Evolutionary conservation across 2,329 filamentous ascomycete genomes (phyloP).

Genomic region (Fusarium nygamai): DNA sequence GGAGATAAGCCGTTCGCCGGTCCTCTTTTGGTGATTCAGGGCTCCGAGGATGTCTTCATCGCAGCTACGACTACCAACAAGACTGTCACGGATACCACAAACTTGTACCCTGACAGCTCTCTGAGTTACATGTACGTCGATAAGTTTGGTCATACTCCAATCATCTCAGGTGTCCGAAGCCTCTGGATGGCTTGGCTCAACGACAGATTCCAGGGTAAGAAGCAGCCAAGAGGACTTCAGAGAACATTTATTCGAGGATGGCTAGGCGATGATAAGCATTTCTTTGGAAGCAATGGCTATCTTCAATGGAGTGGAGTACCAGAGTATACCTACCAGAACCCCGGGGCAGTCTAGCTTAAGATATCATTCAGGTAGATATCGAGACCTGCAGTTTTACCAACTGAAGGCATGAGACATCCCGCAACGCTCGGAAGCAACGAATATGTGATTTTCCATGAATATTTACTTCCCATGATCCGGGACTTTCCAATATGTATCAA

Average conservation of each 20-base stretch:
- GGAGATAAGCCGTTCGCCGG: neutral
- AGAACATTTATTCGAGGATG: neutral
- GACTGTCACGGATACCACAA: neutral
- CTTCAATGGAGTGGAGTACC: slow-evolving; percentile 7
- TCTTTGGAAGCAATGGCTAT: slow-evolving; percentile 1
- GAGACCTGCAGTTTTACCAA: too few species aligned
- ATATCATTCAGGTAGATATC: neutral
- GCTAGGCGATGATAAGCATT: neutral
- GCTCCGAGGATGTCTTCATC: neutral
- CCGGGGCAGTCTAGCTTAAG: neutral
- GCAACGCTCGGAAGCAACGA: too few species aligned
- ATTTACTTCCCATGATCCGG: too few species aligned
- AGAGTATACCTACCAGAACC: slow-evolving; percentile 15
- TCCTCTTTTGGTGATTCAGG: slow-evolving; percentile 3
- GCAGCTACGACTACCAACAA: neutral
- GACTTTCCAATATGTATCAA: neutral
- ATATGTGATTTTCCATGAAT: too few species aligned
- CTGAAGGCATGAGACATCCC: too few species aligned
- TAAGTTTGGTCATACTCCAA: neutral
- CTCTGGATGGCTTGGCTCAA: slow-evolving; percentile 8
- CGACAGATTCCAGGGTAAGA: neutral
- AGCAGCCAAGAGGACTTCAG: accelerated
- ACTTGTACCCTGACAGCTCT: accelerated
- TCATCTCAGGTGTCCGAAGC: neutral
- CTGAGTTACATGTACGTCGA: neutral